A percentile compares a stretch with the other conserved stretches of the same genome.
phyloP scores from a whole-genome alignment of 1,284 basidiomycete species.

The Mycena sp. region DNA sequence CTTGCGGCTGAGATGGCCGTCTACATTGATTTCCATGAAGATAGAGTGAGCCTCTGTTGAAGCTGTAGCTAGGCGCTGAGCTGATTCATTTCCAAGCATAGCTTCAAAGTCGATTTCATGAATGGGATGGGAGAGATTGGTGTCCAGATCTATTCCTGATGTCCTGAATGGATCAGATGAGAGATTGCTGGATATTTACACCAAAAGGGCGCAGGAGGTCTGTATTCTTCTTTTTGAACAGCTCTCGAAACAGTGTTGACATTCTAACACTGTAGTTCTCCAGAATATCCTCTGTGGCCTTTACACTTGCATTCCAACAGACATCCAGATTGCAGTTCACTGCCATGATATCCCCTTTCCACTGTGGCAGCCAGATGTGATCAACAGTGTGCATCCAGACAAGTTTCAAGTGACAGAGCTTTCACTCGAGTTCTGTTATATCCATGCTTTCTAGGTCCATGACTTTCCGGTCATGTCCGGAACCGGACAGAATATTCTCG shows the following conservation, averaged over 20 bases:
- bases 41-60: not conserved
- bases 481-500: too few relatives aligned
- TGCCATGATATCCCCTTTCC: not conserved
- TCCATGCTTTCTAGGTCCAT: too few relatives aligned
- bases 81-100: too few relatives aligned
- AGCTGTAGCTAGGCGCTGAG: too few relatives aligned
- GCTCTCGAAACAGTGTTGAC: not conserved
- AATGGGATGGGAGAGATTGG: too few relatives aligned
- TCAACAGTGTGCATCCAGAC: not conserved
- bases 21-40: not conserved
- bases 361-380: not conserved
- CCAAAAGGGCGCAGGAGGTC: slow-evolving; percentile 1
- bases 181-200: slow-evolving; percentile 17
- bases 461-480: too few relatives aligned
- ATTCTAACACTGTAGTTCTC: not conserved
- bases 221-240: not conserved
- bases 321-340: not conserved
- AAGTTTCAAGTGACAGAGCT: slow-evolving; percentile 9
- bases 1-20: not conserved
- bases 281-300: not conserved
- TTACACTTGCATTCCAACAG: not conserved
- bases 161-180: too few relatives aligned
- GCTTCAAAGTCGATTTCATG: not conserved
- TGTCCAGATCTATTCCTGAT: too few relatives aligned
- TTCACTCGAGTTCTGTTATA: too few relatives aligned